Conservation (phyloP, 768 basidiomycete genomes). For the Floccularia luteovirens region DNA sequence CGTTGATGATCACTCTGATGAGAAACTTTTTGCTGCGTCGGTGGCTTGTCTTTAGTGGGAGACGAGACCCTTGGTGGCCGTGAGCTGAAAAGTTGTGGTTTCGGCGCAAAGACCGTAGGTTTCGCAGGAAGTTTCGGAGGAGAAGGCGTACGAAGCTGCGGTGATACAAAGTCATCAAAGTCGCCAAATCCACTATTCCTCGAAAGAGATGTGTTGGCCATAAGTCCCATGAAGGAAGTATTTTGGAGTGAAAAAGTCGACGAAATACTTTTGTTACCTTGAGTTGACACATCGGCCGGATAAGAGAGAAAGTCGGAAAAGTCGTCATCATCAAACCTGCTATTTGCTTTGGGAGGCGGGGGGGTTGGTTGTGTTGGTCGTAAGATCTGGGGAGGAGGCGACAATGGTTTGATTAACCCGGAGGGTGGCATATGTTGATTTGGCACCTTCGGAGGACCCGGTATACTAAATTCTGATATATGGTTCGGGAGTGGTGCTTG, state of each 20-base stretch:
- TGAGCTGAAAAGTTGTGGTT: constrained; percentile 5
- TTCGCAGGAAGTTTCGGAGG: constrained; percentile 14
- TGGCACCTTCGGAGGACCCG: constrained; percentile 6
- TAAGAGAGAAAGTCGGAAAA: constrained; percentile 45
- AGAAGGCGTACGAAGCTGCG: constrained; percentile 34
- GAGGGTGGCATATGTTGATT: background rate
- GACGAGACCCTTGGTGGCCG: background rate
- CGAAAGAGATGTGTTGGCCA: background rate
- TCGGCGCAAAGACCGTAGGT: background rate
- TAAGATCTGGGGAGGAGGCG: constrained; percentile 5
- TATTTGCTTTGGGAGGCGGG: constrained; percentile 13
- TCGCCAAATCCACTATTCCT: constrained; percentile 16
- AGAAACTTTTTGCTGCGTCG: constrained; percentile 18
- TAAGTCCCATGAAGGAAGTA: background rate
- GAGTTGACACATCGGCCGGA: constrained; percentile 15
- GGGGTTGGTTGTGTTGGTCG: constrained; percentile 17
- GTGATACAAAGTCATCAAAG: constrained; percentile 40
- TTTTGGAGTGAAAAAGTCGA: constrained; percentile 7
- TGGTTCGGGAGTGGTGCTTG: constrained; percentile 2
- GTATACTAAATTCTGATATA: constrained; percentile 9
- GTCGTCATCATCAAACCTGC: constrained; percentile 37
- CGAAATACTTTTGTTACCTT: constrained; percentile 9
- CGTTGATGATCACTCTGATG: constrained; percentile 44
- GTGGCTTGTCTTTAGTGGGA: constrained; percentile 2
- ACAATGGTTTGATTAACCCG: constrained; percentile 12